These are phyloP conservation scores for Cryptosporidium xiaoi DNA, from an alignment of 169 alveolate species.

Conservation along the genomic window DNA sequence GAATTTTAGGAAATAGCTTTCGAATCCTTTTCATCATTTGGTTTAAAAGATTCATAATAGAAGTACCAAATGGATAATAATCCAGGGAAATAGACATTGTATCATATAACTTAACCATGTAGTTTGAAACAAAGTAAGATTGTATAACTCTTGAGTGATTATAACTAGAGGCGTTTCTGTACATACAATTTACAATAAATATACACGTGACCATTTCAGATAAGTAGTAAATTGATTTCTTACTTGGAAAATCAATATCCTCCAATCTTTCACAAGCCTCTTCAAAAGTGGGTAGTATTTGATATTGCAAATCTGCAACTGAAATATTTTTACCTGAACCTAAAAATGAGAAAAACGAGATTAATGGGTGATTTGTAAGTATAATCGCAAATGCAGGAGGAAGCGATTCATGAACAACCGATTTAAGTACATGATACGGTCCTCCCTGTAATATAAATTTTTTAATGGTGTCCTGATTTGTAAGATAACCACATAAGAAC, in stretches of 20 bases:
- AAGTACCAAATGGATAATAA: slow-evolving; percentile 47
- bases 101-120: slow-evolving; percentile 29
- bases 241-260: background rate
- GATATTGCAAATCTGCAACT: slow-evolving; percentile 70
- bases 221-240: slow-evolving; percentile 2
- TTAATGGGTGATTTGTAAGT: slow-evolving; percentile 47
- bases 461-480: slow-evolving; percentile 59
- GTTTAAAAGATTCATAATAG: slow-evolving; percentile 46
- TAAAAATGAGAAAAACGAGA: slow-evolving; percentile 54
- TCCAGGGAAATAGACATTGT: background rate
- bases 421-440: slow-evolving; percentile 54
- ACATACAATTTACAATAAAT: slow-evolving; percentile 54
- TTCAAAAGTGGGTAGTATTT: slow-evolving; percentile 51
- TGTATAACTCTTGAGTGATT: slow-evolving; percentile 51
- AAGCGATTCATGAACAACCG: slow-evolving; percentile 29
- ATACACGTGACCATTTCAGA: slow-evolving; percentile 47
- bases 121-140: slow-evolving; percentile 30
- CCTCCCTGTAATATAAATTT: slow-evolving; percentile 63
- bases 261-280: slow-evolving; percentile 46
- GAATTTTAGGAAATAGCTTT: slow-evolving; percentile 37
- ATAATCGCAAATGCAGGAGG: slow-evolving; percentile 73
- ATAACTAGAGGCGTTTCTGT: slow-evolving; percentile 49
- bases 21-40: background rate
- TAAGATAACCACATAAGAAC: slow-evolving; percentile 62
- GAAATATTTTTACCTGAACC: slow-evolving; percentile 60